Evolutionary conservation across 257 asterid species (phyloP).

Genomic region (Solanum ahanhuiri): DNA sequence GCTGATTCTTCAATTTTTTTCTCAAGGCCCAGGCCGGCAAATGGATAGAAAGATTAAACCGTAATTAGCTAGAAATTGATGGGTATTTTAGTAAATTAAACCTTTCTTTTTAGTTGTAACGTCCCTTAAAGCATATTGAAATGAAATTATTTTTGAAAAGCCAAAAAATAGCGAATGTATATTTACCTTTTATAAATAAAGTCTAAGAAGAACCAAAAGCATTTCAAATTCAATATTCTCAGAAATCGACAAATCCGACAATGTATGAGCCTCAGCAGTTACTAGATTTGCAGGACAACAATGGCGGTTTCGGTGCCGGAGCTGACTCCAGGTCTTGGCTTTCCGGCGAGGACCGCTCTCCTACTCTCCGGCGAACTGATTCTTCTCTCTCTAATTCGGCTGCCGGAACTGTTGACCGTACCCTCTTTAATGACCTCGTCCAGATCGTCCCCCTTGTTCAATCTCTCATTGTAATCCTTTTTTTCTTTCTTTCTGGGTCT

Average conservation of each 20-base stretch:
- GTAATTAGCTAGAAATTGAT: background rate
- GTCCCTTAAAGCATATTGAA: background rate
- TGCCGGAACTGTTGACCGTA: conserved; percentile 60
- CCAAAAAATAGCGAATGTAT: background rate
- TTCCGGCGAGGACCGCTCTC: conserved; percentile 42
- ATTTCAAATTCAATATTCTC: background rate
- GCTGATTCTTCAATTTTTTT: background rate
- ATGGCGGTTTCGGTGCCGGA: conserved; percentile 21
- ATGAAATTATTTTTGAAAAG: background rate
- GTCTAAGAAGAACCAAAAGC: background rate
- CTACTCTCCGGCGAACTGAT: conserved; percentile 19
- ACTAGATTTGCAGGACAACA: conserved; percentile 54
- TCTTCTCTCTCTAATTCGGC: conserved; percentile 33
- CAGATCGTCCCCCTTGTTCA: conserved; percentile 91
- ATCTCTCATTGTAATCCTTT: conserved; percentile 58
- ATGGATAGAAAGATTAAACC: background rate
- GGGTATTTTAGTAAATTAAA: background rate
- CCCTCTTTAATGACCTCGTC: conserved; percentile 53
- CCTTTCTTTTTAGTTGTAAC: background rate
- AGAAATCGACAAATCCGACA: background rate
- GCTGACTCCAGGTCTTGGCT: conserved; percentile 66
- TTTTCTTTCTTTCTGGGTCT: background rate
- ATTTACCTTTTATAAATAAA: background rate
- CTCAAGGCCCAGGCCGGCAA: background rate
- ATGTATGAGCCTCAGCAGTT: conserved; percentile 45